These are phyloP conservation scores for Flammula alnicola DNA, from an alignment of 1,284 basidiomycete genomes.

Conservation along the genomic window DNA sequence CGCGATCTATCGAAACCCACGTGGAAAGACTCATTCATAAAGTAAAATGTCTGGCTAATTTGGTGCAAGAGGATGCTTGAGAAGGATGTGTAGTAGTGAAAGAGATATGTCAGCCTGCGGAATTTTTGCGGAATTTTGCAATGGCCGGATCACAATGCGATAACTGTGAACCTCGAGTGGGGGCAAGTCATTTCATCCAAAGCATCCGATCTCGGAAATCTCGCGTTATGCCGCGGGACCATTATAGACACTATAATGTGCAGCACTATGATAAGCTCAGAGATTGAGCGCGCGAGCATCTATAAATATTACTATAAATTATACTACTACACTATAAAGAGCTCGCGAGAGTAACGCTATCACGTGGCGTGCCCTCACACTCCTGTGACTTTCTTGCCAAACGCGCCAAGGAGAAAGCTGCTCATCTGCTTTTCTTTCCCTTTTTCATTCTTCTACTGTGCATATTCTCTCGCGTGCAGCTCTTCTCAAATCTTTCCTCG, in stretches of 20 bases:
- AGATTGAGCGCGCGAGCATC: no score
- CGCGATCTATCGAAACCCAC: background rate
- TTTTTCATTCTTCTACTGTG: constrained; percentile 13
- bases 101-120: no score
- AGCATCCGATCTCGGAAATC: no score
- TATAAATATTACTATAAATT: background rate
- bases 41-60: background rate
- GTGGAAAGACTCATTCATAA: background rate
- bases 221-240: no score
- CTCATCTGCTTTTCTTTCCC: constrained; percentile 15
- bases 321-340: background rate
- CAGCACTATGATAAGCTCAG: no score
- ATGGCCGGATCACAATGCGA: no score
- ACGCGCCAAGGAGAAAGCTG: constrained; percentile 14
- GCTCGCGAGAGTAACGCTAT: constrained; percentile 14
- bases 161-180: no score
- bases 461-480: constrained; percentile 14
- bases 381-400: constrained; percentile 25
- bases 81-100: no score
- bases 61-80: no score
- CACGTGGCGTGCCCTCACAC: constrained; percentile 15
- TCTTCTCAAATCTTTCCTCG: constrained; percentile 1
- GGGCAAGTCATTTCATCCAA: no score
- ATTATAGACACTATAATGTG: no score
- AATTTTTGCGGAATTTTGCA: no score